Conservation (phyloP, 306 rosid genomes). For the Dalbergia cochinchinensis region DNA sequence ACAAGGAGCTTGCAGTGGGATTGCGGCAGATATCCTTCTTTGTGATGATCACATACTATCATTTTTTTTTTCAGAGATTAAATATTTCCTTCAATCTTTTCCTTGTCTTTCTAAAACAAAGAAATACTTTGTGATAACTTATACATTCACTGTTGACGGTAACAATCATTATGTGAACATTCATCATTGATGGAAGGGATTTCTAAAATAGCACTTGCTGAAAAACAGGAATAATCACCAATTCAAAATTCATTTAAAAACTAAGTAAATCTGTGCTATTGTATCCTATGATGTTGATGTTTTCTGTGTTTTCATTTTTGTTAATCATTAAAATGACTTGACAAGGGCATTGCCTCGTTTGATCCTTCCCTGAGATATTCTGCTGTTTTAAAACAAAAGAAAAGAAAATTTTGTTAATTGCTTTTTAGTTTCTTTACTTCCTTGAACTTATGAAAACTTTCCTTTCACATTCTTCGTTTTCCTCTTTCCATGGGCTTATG, state of each 20-base stretch:
- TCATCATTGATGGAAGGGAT: constrained; percentile 30
- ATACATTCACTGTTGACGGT: constrained; percentile 12
- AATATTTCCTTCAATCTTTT: constrained; percentile 17
- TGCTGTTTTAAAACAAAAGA: constrained; percentile 9
- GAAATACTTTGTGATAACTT: neutral
- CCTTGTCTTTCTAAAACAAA: constrained; percentile 12
- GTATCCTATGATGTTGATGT: constrained; percentile 27
- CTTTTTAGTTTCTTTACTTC: constrained; percentile 27
- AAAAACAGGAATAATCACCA: neutral
- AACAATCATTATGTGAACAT: constrained; percentile 23
- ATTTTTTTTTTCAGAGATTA: constrained; percentile 24
- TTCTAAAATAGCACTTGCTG: neutral
- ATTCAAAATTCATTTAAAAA: constrained; percentile 9
- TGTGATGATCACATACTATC: constrained; percentile 31
- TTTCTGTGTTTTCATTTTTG: constrained; percentile 32
- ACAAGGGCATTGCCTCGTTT: neutral
- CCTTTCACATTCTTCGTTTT: constrained; percentile 11
- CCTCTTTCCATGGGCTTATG: constrained; percentile 36
- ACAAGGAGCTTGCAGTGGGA: constrained; percentile 76
- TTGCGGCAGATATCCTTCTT: constrained; percentile 95
- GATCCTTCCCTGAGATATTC: neutral
- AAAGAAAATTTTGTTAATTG: constrained; percentile 13
- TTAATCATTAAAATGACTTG: constrained; percentile 14
- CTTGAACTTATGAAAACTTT: neutral
- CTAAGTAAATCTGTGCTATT: constrained; percentile 8